These are phyloP conservation scores for Pseudopyricularia cyperi DNA, from an alignment of 2,329 filamentous ascomycete species.

Conservation along the genomic window DNA sequence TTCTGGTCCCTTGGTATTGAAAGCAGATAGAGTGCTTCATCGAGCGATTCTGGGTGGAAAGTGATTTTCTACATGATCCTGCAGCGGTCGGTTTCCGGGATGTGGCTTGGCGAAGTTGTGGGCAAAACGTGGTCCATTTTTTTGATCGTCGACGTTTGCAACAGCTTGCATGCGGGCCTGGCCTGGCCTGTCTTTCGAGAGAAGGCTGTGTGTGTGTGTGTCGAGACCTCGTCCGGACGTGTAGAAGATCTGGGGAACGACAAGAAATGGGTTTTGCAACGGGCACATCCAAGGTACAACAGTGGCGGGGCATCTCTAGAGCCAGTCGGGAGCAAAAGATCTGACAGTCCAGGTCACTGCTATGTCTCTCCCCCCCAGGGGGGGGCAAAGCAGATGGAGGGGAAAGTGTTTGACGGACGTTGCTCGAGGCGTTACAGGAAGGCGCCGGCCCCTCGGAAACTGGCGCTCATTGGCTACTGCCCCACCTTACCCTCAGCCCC, in stretches of 20 bases:
- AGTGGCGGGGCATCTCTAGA: no score
- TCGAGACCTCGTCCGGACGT: neutral
- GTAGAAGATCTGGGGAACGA: no score
- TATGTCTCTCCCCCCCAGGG: no score
- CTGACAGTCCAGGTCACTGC: no score
- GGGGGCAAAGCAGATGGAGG: neutral
- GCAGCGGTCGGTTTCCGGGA: neutral
- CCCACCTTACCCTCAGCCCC: constrained; percentile 1
- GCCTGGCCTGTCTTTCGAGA: neutral
- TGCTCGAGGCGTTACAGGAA: constrained; percentile 26
- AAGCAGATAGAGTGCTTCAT: no score
- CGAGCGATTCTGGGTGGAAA: no score
- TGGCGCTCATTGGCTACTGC: constrained; percentile 15
- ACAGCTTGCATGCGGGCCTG: neutral
- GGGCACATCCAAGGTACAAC: no score
- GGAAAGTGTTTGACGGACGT: constrained; percentile 24
- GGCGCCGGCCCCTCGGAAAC: constrained; percentile 16
- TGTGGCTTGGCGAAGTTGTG: neutral
- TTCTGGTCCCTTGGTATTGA: neutral
- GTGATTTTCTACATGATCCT: neutral
- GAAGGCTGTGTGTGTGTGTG: neutral
- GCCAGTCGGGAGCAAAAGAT: neutral
- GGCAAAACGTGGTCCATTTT: neutral
- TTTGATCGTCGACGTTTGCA: neutral
- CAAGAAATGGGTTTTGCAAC: no score